phyloP scores from a whole-genome alignment of 2,329 filamentous ascomycete species.

The Huntiella omanensis region DNA sequence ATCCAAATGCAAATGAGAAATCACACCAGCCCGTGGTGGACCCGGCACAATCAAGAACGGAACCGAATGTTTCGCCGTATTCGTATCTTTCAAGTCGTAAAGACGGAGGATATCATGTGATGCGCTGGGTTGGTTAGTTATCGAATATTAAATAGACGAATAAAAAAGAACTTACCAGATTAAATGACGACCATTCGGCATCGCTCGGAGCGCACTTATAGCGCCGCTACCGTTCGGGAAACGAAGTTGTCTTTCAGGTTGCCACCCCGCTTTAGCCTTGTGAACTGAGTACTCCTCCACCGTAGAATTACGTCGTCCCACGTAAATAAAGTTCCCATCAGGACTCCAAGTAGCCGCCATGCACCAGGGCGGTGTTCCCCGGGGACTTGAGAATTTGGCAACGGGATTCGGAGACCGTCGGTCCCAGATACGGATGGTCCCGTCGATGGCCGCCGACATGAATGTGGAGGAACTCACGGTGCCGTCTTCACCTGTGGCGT shows the following conservation, averaged over 20 bases:
- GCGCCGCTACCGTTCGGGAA: constrained; percentile 80
- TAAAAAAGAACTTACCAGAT: constrained; percentile 38
- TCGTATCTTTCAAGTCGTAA: constrained; percentile 62
- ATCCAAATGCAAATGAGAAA: constrained; percentile 72
- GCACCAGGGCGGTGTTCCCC: constrained; percentile 80
- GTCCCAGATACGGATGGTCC: constrained; percentile 86
- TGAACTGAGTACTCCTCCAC: constrained; percentile 90
- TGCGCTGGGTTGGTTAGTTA: constrained; percentile 34
- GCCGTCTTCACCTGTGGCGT: constrained; percentile 15
- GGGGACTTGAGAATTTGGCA: constrained; percentile 56
- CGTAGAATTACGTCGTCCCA: constrained; percentile 72
- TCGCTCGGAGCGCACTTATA: constrained; percentile 71
- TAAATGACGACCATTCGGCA: constrained; percentile 83
- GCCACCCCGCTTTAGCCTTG: constrained; percentile 46
- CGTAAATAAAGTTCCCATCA: constrained; percentile 89
- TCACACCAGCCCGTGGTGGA: constrained; percentile 63
- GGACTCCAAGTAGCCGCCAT: constrained; percentile 95
- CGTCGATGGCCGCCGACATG: constrained; percentile 73
- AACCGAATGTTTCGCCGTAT: constrained; percentile 52
- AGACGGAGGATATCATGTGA: constrained; percentile 85
- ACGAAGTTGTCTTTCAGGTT: constrained; percentile 60
- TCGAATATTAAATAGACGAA: neutral
- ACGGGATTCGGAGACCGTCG: constrained; percentile 56
- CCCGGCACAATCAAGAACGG: constrained; percentile 95
- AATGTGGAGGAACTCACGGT: constrained; percentile 62